Evolutionary conservation across 2,329 filamentous ascomycete species (phyloP), one percentile per base, ranked within the genome.

Genomic region (Penicillium polonicum): DNA sequence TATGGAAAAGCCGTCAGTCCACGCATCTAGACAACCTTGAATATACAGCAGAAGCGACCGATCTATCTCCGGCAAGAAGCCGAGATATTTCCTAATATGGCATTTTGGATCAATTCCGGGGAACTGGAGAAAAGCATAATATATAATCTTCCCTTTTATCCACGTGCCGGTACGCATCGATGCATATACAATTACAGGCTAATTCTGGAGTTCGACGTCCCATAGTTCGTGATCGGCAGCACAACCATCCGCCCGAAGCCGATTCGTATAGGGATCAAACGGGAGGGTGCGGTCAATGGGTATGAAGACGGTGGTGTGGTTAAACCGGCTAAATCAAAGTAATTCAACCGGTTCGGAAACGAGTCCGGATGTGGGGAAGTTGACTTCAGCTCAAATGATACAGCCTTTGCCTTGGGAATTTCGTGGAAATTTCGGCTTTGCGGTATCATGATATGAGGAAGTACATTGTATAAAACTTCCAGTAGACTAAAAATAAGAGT

Each of bases 61-160:
- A 51, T 50, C 29, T 44, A 51, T 38, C 12, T 44, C 53, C 53
- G 45, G 41, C 13, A 29, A 13, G 45, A 55, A 31, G 38, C 53
- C 53, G 53, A 55, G 46, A 50, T 21, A 51, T 21, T n/a, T n/a
- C 38, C 53, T 48, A 15, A 21, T 17, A 12, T 12, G 6, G 17
- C 5, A 12, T 10, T 38, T 31, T 17, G 13, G n/a, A 17, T 44
- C 13, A 41, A 50, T 31, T 25, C 21, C 10, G 46, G 46, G 45
- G 23, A 10, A 19, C 33, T 39, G 27, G 29, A 15, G 13, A 33
- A 29, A 35, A 3, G 6, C 10, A 17, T 17, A 23, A 33, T 9
- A 27, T 7, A 23, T 19, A n/a, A 17, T 13, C 45, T n/a, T 23
- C 36, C 38, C 13, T n/a, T 38, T 55, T 50, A 51, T 35, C 46